phyloP scores from a whole-genome alignment of 805 yeast genomes.

The Saccharomycopsis javanensis region DNA sequence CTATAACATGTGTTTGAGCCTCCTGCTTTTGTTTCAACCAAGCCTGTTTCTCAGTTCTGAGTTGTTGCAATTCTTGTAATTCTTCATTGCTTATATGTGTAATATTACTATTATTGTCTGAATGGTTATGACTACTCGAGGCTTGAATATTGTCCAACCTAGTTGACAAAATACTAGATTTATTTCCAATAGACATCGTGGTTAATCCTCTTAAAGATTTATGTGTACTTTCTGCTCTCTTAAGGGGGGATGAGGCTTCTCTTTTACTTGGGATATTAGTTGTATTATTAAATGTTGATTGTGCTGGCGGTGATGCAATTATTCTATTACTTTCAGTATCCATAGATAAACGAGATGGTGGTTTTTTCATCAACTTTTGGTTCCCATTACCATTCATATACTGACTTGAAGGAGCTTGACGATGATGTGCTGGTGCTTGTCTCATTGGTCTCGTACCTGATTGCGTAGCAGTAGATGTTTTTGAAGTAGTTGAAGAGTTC shows the following conservation, averaged over 20 bases:
- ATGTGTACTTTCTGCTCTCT: slow-evolving; percentile 25
- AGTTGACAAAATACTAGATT: not conserved
- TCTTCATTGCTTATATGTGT: not conserved
- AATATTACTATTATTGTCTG: not conserved
- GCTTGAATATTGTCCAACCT: not conserved
- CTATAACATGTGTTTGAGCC: slow-evolving; percentile 2
- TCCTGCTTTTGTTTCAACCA: slow-evolving; percentile 31
- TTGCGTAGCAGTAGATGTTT: slow-evolving; percentile 19
- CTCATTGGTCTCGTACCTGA: slow-evolving; percentile 12
- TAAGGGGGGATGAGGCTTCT: slow-evolving; percentile 62
- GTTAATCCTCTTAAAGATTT: slow-evolving; percentile 11
- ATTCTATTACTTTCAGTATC: slow-evolving; percentile 13
- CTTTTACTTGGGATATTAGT: slow-evolving; percentile 50
- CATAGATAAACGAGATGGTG: slow-evolving; percentile 8
- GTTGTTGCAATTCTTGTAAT: slow-evolving; percentile 34
- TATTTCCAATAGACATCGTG: slow-evolving; percentile 4
- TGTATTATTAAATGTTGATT: not conserved
- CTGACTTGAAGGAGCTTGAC: slow-evolving; percentile 12
- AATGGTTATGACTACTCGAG: not conserved
- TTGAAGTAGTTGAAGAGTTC: slow-evolving; percentile 22
- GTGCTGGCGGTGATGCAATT: slow-evolving; percentile 4
- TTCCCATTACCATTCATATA: not conserved
- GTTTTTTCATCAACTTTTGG: not conserved
- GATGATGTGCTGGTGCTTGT: slow-evolving; percentile 8
- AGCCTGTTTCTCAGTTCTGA: slow-evolving; percentile 44